Conservation (phyloP, 148 eudicot genomes). For the Cornus florida region DNA sequence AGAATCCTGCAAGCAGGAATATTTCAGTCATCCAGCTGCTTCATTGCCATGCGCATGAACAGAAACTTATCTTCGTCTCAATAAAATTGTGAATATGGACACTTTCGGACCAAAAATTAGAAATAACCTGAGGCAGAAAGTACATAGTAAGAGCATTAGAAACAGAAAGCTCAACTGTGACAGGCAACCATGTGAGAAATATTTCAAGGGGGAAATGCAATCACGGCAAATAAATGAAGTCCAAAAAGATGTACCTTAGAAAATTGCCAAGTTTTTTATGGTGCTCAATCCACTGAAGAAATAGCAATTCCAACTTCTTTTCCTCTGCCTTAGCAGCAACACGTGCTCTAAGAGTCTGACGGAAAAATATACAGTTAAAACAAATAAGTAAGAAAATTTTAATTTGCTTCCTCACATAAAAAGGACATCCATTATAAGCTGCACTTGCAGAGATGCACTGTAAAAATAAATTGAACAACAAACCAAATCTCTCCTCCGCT, state of each 20-base stretch:
- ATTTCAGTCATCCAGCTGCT: constrained; percentile 43
- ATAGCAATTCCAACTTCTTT: constrained; percentile 87
- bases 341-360: constrained; percentile 77
- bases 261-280: constrained; percentile 91
- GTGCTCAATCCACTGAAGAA: constrained; percentile 98
- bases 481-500: constrained; percentile 89
- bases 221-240: background rate
- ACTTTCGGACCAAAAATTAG: constrained; percentile 88
- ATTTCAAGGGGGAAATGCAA: background rate
- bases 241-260: constrained; percentile 51
- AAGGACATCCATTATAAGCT: background rate
- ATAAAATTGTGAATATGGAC: constrained; percentile 96
- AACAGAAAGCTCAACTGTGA: background rate
- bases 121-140: constrained; percentile 76
- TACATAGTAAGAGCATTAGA: background rate
- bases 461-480: background rate
- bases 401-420: background rate
- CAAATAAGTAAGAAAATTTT: background rate
- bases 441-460: background rate
- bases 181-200: background rate
- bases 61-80: constrained; percentile 99
- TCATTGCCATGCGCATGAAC: constrained; percentile 66
- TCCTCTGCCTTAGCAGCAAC: constrained; percentile 98
- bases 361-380: constrained; percentile 13
- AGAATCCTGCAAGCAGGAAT: constrained; percentile 33